A percentile compares a stretch with the other conserved stretches of the same genome.
Conservation (phyloP, 345 rosid species). For the Aethionema arabicum region DNA sequence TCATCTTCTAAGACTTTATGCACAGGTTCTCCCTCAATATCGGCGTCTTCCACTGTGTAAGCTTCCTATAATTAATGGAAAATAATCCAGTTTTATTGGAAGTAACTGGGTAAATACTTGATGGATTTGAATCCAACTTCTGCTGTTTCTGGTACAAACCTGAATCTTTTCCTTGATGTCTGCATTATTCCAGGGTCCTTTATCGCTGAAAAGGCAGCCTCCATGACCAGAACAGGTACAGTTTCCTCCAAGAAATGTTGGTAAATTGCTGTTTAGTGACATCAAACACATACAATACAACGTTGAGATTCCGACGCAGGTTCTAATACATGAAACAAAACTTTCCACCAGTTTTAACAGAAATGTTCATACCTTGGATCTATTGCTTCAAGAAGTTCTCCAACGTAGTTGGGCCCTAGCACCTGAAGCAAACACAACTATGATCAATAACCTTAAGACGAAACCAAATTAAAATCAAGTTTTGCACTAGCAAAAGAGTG, state of each 20-base stretch:
- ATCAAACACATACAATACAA: conserved; percentile 9
- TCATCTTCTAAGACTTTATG: conserved; percentile 19
- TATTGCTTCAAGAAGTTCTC: conserved; percentile 68
- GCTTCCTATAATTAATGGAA: conserved; percentile 4
- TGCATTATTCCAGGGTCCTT: conserved; percentile 93
- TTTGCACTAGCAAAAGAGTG: not conserved
- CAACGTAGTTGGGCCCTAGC: conserved; percentile 70
- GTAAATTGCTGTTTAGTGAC: conserved; percentile 68
- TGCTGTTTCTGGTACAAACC: conserved; percentile 12
- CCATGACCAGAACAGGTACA: conserved; percentile 72
- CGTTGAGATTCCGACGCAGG: conserved; percentile 8
- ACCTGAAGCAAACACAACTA: conserved; percentile 48
- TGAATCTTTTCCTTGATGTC: conserved; percentile 48
- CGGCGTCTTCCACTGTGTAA: conserved; percentile 14
- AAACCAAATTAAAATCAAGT: not conserved
- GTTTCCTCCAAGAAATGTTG: conserved; percentile 88
- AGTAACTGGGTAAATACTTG: conserved; percentile 3
- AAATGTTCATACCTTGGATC: conserved; percentile 58
- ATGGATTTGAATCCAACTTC: not conserved
- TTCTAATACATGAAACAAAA: not conserved
- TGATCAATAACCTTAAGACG: not conserved
- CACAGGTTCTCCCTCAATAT: conserved; percentile 13
- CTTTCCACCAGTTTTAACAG: not conserved
- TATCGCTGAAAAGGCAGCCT: conserved; percentile 80
- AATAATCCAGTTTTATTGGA: not conserved